Evolutionary conservation across 768 basidiomycete genomes (phyloP), one percentile per base, ranked within the genome.

Genomic region (Pisolithus microcarpus): DNA sequence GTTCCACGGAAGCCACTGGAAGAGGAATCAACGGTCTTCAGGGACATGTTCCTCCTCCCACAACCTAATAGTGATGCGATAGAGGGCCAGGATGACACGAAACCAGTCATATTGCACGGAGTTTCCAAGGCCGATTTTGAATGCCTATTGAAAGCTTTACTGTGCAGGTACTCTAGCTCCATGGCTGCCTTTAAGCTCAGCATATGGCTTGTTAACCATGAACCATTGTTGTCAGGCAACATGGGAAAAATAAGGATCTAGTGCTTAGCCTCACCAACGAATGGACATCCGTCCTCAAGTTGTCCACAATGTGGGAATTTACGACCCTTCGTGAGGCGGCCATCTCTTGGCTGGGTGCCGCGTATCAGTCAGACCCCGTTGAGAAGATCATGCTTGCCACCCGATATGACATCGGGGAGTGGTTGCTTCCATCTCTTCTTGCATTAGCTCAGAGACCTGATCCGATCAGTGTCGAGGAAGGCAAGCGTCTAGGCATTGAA

Each of bases 31-130:
- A 47, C 34, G 15, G 19, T 50, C 28, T 63, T 63, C 38, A 23
- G 43, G 19, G 56, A 56, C 45, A 54, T 63, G 54, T 62, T 60
- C 43, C 24, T 49, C 30, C 51, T 62, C 16, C 63, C 63, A 30
- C 34, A 46, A 37, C 44, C 39, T 26, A n/a, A 46, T 9, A 37
- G 15, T 16, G 26, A 5, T 2, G 6, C 26, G 15, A 28, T 19
- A 26, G 63, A 65, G 31, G 61, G 63, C 5, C 24, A 2, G 18
- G 43, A 28, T 23, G 58, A 62, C 11, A 48, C 40, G 16, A 48
- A 54, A 21, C 63, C 62, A 10, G 53, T 63, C 11, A 43, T 46
- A 5, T 48, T 60, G 10, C 28, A 28, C 5, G 58, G 50, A 10
- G 47, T 63, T 9, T 39, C 49, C 16, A 54, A 48, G 21, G 44